Base-by-base conservation (phyloP, 2,329 filamentous ascomycete species). In the Dryadomyces quercivorus region DNA sequence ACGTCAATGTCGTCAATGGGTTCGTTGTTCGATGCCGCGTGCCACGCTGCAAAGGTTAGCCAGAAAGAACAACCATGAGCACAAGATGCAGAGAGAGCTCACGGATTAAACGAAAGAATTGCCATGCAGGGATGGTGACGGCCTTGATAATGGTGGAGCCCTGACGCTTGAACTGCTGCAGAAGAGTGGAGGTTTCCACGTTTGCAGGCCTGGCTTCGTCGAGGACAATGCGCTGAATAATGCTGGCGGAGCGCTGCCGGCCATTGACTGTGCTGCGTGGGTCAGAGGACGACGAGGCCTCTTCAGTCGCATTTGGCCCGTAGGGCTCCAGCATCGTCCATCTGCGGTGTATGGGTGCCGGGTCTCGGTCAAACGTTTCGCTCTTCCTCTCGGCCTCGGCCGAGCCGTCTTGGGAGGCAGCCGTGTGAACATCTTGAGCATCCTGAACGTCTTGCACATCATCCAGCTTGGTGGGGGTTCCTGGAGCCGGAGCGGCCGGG, bases 71-170 rank as follows among this genome's bases (percentile, higher is more conserved):
- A 31, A 31, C 26, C n/a, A n/a, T n/a, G n/a, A n/a, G n/a, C n/a
- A n/a, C n/a, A n/a, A n/a, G n/a, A n/a, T 31, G 26, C 9, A 53
- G 7, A 26, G 45, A 36, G 13, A 15, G 2, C 86, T 70, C 72
- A 90, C 86, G 91, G 62, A 96, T 89, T 26, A 97, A 73, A 63
- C 87, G 89, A 70, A 96, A 97, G 64, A 97, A 95, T 63, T 96
- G 92, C 90, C 91, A 97, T 2, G 93, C 93, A 42, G 92, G 92
- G 73, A 97, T 95, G 56, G 92, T 84, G 15, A 97, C 86, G 62
- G 95, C 91, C 64, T 92, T 95, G 61, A 71, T 75, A 55, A 75
- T 73, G 2, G 71, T 75, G 13, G 76, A 78, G 61, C 73, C 67
- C 64, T 75, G 65, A 61, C 65, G 67, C 62, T 72, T 67, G 60